Percentiles rank a stretch among this genome's conserved stretches.
Evolutionary conservation across 176 grass and related monocot species (phyloP).

Genomic region (Zizania latifolia): DNA sequence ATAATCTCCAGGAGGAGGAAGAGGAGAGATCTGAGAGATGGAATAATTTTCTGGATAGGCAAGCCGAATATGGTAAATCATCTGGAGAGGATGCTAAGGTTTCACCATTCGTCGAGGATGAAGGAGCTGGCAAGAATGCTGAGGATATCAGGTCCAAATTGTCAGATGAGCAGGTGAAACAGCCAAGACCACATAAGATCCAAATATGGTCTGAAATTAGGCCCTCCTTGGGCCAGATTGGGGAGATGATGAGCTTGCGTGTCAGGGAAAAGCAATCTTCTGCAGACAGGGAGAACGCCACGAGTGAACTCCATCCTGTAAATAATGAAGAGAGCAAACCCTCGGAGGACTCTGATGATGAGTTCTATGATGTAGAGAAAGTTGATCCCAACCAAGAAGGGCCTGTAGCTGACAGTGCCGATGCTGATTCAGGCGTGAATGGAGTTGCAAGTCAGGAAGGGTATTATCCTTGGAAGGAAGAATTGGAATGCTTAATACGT

Average conservation of each 20-base stretch:
- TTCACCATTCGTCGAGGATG: conserved; percentile 38
- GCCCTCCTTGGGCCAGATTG: conserved; percentile 61
- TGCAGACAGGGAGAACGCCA: conserved; percentile 8
- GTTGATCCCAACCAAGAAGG: conserved; percentile 67
- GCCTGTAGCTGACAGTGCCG: conserved; percentile 43
- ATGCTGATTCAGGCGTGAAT: conserved; percentile 38
- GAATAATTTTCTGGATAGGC: conserved; percentile 81
- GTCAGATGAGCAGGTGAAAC: conserved; percentile 22
- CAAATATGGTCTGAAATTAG: conserved; percentile 82
- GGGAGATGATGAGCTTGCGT: conserved; percentile 78
- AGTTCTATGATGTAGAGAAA: conserved; percentile 92
- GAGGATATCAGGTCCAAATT: not conserved
- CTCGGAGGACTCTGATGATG: conserved; percentile 75
- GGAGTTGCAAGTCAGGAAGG: conserved; percentile 30
- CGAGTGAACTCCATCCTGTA: conserved; percentile 14
- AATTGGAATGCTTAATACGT: conserved; percentile 72
- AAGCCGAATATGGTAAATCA: conserved; percentile 50
- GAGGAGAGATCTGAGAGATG: conserved; percentile 98
- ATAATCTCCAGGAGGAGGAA: conserved; percentile 84
- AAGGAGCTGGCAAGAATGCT: conserved; percentile 22
- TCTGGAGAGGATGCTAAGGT: conserved; percentile 60
- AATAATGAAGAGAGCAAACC: conserved; percentile 53
- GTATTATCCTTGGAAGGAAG: conserved; percentile 77
- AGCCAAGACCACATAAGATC: conserved; percentile 46
- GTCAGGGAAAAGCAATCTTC: conserved; percentile 49